Base-by-base conservation (phyloP, 1,284 basidiomycete genomes). In the Trichosporon sp. region DNA sequence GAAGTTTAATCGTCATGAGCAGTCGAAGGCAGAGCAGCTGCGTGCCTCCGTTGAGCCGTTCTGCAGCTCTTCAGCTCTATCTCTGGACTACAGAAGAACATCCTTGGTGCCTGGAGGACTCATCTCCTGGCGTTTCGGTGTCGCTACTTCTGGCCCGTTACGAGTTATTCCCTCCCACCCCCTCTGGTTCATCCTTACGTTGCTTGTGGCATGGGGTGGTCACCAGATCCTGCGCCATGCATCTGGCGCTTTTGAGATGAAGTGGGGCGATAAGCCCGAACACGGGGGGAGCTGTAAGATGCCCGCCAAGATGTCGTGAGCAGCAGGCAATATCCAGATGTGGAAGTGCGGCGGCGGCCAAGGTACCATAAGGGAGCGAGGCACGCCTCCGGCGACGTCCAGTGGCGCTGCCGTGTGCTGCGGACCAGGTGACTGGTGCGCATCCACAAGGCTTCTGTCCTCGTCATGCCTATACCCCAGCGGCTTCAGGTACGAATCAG, bases 241-340 rank as follows among this genome's bases (percentile, higher is more conserved):
- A 26, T 19, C 21, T 54, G 51, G 51, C 19, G 21, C 21, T 19
- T 54, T 54, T 54, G 21, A 54, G 51, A 54, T 26, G n/a, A 10
- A 21, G 19, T 54, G 51, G 51, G 51, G 51, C 10, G 51, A 54
- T 54, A 26, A 54, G 51, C 51, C 51, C 51, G 51, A 54, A 54
- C 51, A 26, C 11, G 51, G 26, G 51, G 48, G 51, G 51, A 21
- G 3, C 43, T 11, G 16, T 14, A n/a, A 16, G 51, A 11, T 10
- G 19, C 51, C 4, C 8, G 19, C n/a, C 21, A 54, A 10, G 51
- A 21, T 26, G 51, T 19, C 21, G 21, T 21, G 21, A 3, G 51
- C 51, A 11, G 51, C 51, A 8, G 19, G 51, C 19, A 19, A 54
- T 54, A 54, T 26, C 51, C 51, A 54, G 51, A 54, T n/a, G 21